phyloP scores from a whole-genome alignment of 2,329 filamentous ascomycete species.

The Xylariaceae sp. region DNA sequence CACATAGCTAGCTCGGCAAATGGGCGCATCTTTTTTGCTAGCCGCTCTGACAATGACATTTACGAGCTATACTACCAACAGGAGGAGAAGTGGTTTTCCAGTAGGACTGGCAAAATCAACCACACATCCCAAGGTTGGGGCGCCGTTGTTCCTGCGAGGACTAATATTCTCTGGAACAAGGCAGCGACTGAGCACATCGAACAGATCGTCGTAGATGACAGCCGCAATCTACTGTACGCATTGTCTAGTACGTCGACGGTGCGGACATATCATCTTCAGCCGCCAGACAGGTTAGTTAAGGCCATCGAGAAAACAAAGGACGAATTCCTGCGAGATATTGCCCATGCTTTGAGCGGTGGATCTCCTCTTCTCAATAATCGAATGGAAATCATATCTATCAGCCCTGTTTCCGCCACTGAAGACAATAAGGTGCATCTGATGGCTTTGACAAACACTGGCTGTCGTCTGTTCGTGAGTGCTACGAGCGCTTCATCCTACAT shows the following conservation, averaged over 20 bases:
- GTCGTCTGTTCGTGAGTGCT: constrained; percentile 87
- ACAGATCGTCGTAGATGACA: constrained; percentile 85
- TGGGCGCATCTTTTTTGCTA: constrained; percentile 92
- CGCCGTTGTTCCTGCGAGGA: constrained; percentile 57
- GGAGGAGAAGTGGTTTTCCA: constrained; percentile 95
- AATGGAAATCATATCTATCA: constrained; percentile 78
- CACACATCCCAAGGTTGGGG: constrained; percentile 75
- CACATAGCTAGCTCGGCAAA: constrained; percentile 77
- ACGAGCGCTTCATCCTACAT: constrained; percentile 72
- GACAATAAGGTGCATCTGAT: constrained; percentile 83
- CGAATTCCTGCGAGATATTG: constrained; percentile 67
- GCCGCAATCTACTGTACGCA: constrained; percentile 83
- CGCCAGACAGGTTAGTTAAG: constrained; percentile 56
- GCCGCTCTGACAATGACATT: constrained; percentile 77
- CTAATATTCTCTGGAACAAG: constrained; percentile 48
- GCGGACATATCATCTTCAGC: constrained; percentile 83
- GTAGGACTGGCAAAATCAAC: constrained; percentile 81
- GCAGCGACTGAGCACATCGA: constrained; percentile 62
- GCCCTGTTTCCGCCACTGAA: constrained; percentile 75
- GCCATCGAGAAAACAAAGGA: constrained; percentile 65
- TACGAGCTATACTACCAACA: constrained; percentile 96
- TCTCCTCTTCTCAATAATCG: constrained; percentile 68
- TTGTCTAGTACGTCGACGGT: constrained; percentile 87
- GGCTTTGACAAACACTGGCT: constrained; percentile 86
- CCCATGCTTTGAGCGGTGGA: constrained; percentile 72